Evolutionary conservation across 768 basidiomycete genomes (phyloP).

Genomic region (Trametes punicea): DNA sequence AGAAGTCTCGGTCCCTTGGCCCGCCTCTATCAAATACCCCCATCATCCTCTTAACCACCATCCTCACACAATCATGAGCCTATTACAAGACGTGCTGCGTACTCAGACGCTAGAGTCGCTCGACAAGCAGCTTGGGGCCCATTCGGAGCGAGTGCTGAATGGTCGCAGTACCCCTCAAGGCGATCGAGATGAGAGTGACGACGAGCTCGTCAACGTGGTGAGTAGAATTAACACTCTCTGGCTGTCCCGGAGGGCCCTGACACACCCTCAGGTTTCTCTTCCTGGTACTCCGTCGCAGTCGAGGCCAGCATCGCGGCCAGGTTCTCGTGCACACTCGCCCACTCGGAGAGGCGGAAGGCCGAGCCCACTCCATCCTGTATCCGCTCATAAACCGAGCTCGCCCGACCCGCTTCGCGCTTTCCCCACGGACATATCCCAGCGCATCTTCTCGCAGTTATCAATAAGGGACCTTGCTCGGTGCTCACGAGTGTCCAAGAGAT

Average conservation of each 20-base stretch:
- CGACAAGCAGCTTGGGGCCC: slow-evolving; percentile 27
- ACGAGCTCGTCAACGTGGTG: slow-evolving; percentile 65
- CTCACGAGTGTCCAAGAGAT: slow-evolving; percentile 79
- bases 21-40: slow-evolving; percentile 14
- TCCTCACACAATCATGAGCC: slow-evolving; percentile 39
- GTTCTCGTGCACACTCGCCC: slow-evolving; percentile 29
- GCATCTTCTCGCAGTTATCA: slow-evolving; percentile 63
- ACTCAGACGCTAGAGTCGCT: slow-evolving; percentile 42
- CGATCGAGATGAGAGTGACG: slow-evolving; percentile 59
- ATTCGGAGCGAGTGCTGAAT: slow-evolving; percentile 5
- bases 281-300: slow-evolving; percentile 62
- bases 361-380: slow-evolving; percentile 33
- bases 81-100: slow-evolving; percentile 68
- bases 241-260: background rate
- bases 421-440: slow-evolving; percentile 79
- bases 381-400: slow-evolving; percentile 22
- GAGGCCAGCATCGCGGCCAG: slow-evolving; percentile 50
- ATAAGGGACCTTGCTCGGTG: slow-evolving; percentile 71
- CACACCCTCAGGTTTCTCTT: slow-evolving; percentile 49
- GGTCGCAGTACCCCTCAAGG: slow-evolving; percentile 24
- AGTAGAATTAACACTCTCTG: slow-evolving; percentile 30
- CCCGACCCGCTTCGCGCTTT: slow-evolving; percentile 63
- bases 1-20: background rate
- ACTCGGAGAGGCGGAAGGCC: slow-evolving; percentile 35
- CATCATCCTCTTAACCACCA: background rate